Conservation (phyloP, 2,329 filamentous ascomycete species). For the Lithohypha guttulata region DNA sequence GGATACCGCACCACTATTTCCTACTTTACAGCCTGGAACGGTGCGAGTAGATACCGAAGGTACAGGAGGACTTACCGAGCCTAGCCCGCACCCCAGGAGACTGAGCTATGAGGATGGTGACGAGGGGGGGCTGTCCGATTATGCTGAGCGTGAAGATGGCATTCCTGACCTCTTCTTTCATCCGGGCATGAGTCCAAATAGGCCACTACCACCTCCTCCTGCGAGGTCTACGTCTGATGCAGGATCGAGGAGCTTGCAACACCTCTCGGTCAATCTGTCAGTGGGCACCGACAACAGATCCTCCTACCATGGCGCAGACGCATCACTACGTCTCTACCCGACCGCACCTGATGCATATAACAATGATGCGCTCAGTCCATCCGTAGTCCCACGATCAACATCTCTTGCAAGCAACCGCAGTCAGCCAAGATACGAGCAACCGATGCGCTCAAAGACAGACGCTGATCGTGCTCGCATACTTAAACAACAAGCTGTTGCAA, state of each 20-base stretch:
- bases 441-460: constrained; percentile 89
- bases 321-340: constrained; percentile 29
- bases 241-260: constrained; percentile 36
- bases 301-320: constrained; percentile 37
- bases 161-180: constrained; percentile 92
- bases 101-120: constrained; percentile 91
- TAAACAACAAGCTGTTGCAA: constrained; percentile 39
- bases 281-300: constrained; percentile 39
- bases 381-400: constrained; percentile 58
- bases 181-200: constrained; percentile 56
- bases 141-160: constrained; percentile 59
- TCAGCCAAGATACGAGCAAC: constrained; percentile 65
- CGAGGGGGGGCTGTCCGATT: constrained; percentile 53
- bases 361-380: constrained; percentile 33
- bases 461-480: constrained; percentile 54
- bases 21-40: constrained; percentile 38
- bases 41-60: constrained; percentile 77
- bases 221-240: constrained; percentile 21
- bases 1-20: constrained; percentile 48
- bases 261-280: constrained; percentile 50
- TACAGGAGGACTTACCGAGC: constrained; percentile 78
- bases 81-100: constrained; percentile 52
- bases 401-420: constrained; percentile 75
- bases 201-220: constrained; percentile 54
- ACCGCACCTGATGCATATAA: constrained; percentile 43